Percentiles rank a stretch among this genome's conserved stretches.
Conservation (phyloP, 371 early-diverging fungal species). For the Syncephalis plumigaleata region DNA sequence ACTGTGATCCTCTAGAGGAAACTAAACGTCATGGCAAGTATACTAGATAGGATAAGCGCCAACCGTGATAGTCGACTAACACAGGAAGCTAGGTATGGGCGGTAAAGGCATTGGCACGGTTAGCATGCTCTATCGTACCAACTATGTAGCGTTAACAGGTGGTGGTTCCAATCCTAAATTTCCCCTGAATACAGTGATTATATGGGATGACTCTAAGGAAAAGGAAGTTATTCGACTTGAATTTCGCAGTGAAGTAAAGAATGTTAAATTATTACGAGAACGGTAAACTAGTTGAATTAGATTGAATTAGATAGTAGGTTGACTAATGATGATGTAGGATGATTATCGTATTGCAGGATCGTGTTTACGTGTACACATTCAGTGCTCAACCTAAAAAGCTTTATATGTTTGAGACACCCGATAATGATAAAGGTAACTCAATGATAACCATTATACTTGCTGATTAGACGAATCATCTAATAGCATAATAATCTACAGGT, state of each 20-base stretch:
- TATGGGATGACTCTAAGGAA: constrained; percentile 65
- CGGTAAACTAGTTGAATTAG: constrained; percentile 20
- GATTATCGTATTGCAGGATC: constrained; percentile 56
- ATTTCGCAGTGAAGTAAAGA: constrained; percentile 64
- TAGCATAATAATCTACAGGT: constrained; percentile 12
- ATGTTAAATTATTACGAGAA: constrained; percentile 61
- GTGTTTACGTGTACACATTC: constrained; percentile 73
- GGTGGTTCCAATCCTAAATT: constrained; percentile 76
- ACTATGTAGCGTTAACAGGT: constrained; percentile 89
- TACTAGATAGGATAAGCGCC: too few species aligned
- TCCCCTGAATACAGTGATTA: constrained; percentile 82
- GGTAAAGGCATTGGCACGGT: constrained; percentile 82
- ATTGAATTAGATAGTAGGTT: constrained; percentile 10
- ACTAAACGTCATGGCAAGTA: constrained; percentile 58
- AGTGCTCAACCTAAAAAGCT: constrained; percentile 45
- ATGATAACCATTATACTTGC: too few species aligned
- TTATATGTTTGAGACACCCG: constrained; percentile 68
- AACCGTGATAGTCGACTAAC: too few species aligned
- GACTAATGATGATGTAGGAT: constrained; percentile 24
- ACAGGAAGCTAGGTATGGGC: constrained; percentile 38
- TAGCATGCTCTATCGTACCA: constrained; percentile 90
- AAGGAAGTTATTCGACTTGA: constrained; percentile 61
- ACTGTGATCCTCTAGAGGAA: constrained; percentile 79
- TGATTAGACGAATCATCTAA: too few species aligned
- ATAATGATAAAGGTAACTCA: constrained; percentile 69